Conservation (phyloP, 225 moss, liverwort and hornwort species). For the Pseudisothecium myosuroides region DNA sequence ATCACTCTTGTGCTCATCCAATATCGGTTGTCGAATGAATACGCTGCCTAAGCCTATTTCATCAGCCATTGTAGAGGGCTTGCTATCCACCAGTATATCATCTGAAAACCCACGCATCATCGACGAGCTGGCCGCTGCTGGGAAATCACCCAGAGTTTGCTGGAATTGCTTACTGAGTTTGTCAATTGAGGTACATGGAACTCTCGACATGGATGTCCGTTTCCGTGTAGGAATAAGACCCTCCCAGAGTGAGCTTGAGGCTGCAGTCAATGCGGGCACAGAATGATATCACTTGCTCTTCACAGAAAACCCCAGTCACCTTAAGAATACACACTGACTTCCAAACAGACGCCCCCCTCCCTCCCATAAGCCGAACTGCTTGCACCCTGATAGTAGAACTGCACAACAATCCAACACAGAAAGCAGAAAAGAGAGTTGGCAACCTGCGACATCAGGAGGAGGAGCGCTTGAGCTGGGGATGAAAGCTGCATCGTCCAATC, state of each 20-base stretch:
- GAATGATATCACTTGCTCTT: slow-evolving; percentile 14
- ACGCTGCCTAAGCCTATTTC: slow-evolving; percentile 77
- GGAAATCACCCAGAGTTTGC: slow-evolving; percentile 30
- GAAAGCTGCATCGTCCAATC: slow-evolving; percentile 30
- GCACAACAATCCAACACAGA: slow-evolving; percentile 22
- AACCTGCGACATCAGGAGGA: slow-evolving; percentile 30
- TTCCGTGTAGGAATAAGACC: slow-evolving; percentile 55
- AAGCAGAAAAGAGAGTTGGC: slow-evolving; percentile 21
- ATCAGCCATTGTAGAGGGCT: slow-evolving; percentile 59
- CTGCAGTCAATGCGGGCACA: slow-evolving; percentile 45
- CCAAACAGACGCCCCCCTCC: slow-evolving; percentile 1
- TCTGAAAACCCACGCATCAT: slow-evolving; percentile 47
- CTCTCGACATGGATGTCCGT: slow-evolving; percentile 54
- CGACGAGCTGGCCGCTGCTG: slow-evolving; percentile 2
- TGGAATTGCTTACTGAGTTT: slow-evolving; percentile 59
- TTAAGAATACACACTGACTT: slow-evolving; percentile 1
- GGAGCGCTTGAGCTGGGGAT: slow-evolving; percentile 12
- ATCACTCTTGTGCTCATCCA: slow-evolving; percentile 23
- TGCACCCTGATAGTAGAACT: slow-evolving; percentile 8
- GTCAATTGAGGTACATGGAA: slow-evolving; percentile 40
- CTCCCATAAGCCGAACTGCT: slow-evolving; percentile 9
- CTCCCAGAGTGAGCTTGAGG: slow-evolving; percentile 53
- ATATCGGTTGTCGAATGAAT: slow-evolving; percentile 45
- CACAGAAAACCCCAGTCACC: neutral
- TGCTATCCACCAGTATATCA: slow-evolving; percentile 56